These are phyloP conservation scores for Pleurotus eryngii DNA, from an alignment of 768 basidiomycete species.

Conservation along the genomic window DNA sequence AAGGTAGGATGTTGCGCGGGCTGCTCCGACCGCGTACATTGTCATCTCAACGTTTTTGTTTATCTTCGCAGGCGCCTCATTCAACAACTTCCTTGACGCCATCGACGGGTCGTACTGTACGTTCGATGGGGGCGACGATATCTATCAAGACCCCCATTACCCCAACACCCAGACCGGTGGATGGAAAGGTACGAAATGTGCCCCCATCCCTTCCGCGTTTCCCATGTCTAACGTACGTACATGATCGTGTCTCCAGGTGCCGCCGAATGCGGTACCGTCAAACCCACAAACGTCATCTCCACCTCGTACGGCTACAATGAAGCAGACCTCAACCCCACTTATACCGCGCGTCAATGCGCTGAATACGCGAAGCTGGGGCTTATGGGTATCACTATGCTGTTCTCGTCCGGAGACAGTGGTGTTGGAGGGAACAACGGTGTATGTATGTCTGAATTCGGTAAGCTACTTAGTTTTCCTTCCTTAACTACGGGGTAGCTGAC, in stretches of 20 bases:
- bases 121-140: slow-evolving; percentile 41
- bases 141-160: slow-evolving; percentile 25
- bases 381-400: slow-evolving; percentile 56
- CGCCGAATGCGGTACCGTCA: slow-evolving; percentile 36
- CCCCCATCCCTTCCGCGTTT: neutral
- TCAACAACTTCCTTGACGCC: slow-evolving; percentile 47
- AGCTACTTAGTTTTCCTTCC: neutral
- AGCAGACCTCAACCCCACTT: slow-evolving; percentile 32
- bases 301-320: slow-evolving; percentile 44
- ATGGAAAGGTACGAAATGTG: slow-evolving; percentile 22
- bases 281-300: slow-evolving; percentile 40
- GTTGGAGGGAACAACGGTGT: slow-evolving; percentile 37
- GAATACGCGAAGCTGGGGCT: slow-evolving; percentile 56
- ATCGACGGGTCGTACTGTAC: slow-evolving; percentile 43
- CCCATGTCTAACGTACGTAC: neutral
- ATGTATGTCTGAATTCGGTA: slow-evolving; percentile 44
- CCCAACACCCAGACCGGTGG: slow-evolving; percentile 27
- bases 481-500: neutral
- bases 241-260: slow-evolving; percentile 16
- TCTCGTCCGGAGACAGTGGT: slow-evolving; percentile 59
- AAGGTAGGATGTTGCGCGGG: slow-evolving; percentile 21
- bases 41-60: too few relatives aligned
- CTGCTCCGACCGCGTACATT: too few relatives aligned
- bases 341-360: slow-evolving; percentile 41
- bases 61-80: slow-evolving; percentile 32